A percentile compares a stretch with the other conserved stretches of the same genome.
Conservation (phyloP, 139 green algal genomes). For the Yamagishiella unicocca region DNA sequence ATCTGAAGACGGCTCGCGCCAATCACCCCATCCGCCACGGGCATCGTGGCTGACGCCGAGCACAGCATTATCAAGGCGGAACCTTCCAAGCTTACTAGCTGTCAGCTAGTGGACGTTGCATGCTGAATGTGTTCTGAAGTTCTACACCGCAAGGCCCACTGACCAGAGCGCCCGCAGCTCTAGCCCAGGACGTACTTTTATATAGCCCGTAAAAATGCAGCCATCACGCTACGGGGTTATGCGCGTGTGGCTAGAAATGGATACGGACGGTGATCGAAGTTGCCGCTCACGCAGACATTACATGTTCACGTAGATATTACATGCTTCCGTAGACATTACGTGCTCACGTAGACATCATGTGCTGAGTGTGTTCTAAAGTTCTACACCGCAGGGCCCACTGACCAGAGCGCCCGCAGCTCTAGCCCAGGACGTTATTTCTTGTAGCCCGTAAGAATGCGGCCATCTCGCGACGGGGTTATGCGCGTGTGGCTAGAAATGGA, state of each 20-base stretch:
- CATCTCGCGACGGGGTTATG: background rate
- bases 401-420: conserved; percentile 15
- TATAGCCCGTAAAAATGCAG: background rate
- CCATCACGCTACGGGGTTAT: background rate
- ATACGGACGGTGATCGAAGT: too few relatives aligned
- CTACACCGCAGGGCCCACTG: conserved; percentile 23
- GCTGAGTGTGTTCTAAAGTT: background rate
- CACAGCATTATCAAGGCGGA: too few relatives aligned
- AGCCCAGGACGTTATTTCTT: background rate
- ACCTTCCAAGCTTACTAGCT: too few relatives aligned
- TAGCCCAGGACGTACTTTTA: background rate
- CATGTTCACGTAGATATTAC: background rate
- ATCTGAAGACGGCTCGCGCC: too few relatives aligned
- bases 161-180: conserved; percentile 6
- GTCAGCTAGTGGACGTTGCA: too few relatives aligned
- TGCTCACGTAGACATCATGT: background rate
- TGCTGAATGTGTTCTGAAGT: background rate
- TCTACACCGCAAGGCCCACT: conserved; percentile 30
- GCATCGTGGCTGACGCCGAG: too few relatives aligned
- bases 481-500: conserved; percentile 8
- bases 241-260: conserved; percentile 8
- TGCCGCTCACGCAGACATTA: background rate
- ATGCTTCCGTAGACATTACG: too few relatives aligned
- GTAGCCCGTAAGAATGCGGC: background rate
- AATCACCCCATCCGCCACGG: too few relatives aligned